phyloP scores from a whole-genome alignment of 768 basidiomycete genomes.

The Hericium erinaceus region DNA sequence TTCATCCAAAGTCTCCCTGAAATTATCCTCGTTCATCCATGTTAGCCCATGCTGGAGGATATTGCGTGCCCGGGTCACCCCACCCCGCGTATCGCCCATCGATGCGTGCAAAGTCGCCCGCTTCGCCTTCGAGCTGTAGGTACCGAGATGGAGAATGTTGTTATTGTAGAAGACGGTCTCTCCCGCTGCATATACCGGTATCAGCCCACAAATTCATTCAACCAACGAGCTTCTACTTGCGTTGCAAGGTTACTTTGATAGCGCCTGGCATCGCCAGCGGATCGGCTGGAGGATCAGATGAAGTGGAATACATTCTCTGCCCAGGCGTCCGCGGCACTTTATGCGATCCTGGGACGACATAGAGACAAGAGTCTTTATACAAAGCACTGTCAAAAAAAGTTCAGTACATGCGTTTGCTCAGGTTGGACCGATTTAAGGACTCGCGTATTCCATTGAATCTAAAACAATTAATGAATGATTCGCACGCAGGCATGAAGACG shows the following conservation, averaged over 20 bases:
- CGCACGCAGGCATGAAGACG: not conserved
- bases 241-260: constrained; percentile 42
- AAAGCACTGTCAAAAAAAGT: constrained; percentile 39
- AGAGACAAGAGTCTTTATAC: constrained; percentile 60
- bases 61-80: constrained; percentile 55
- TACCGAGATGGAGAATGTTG: constrained; percentile 70
- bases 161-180: constrained; percentile 76
- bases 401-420: not conserved
- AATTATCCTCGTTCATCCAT: constrained; percentile 55
- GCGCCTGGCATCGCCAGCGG: constrained; percentile 67
- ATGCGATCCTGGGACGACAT: constrained; percentile 64
- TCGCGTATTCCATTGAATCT: constrained; percentile 82
- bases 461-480: not conserved
- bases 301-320: constrained; percentile 49
- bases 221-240: constrained; percentile 25
- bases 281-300: constrained; percentile 38
- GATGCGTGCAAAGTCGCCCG: constrained; percentile 65
- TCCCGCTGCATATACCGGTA: constrained; percentile 34
- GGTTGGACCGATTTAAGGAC: constrained; percentile 15
- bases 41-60: constrained; percentile 64
- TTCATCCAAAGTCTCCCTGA: constrained; percentile 36
- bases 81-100: constrained; percentile 55
- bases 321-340: constrained; percentile 41
- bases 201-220: not conserved
- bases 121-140: constrained; percentile 38